These are phyloP conservation scores for Phytophthora gonapodyides DNA, from an alignment of 352 stramenopile genomes.

Conservation along the genomic window DNA sequence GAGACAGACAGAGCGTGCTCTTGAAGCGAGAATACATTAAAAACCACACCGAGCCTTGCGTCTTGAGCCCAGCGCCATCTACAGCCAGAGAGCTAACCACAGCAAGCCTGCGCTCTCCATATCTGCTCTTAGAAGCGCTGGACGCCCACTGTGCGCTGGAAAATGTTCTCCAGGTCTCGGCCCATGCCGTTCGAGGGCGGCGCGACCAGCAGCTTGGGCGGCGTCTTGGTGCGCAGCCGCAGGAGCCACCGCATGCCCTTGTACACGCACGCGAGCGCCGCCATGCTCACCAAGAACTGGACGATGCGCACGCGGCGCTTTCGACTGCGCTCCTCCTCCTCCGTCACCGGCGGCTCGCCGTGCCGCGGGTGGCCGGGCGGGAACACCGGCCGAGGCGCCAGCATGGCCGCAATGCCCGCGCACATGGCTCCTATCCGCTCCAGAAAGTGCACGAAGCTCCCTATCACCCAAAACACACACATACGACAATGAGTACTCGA, in stretches of 20 bases:
- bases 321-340: slow-evolving; percentile 78
- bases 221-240: slow-evolving; percentile 41
- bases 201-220: slow-evolving; percentile 42
- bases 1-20: not conserved
- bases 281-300: slow-evolving; percentile 78
- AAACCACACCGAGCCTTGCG: slow-evolving; percentile 7
- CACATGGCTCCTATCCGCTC: slow-evolving; percentile 83
- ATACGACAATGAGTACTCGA: slow-evolving; percentile 6
- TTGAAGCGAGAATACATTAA: slow-evolving; percentile 24
- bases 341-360: slow-evolving; percentile 57
- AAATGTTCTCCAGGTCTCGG: slow-evolving; percentile 70
- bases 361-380: slow-evolving; percentile 77
- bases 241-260: slow-evolving; percentile 64
- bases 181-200: slow-evolving; percentile 32
- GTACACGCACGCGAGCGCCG: slow-evolving; percentile 54
- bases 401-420: slow-evolving; percentile 65
- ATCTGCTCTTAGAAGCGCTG: slow-evolving; percentile 26
- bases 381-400: slow-evolving; percentile 65
- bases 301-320: slow-evolving; percentile 76
- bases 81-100: slow-evolving; percentile 19
- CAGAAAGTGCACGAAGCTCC: slow-evolving; percentile 84
- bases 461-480: slow-evolving; percentile 21
- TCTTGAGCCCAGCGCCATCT: not conserved
- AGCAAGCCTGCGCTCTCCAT: not conserved
- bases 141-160: slow-evolving; percentile 61